Conservation (phyloP, 331 rosid species). For the Cydonia oblonga region DNA sequence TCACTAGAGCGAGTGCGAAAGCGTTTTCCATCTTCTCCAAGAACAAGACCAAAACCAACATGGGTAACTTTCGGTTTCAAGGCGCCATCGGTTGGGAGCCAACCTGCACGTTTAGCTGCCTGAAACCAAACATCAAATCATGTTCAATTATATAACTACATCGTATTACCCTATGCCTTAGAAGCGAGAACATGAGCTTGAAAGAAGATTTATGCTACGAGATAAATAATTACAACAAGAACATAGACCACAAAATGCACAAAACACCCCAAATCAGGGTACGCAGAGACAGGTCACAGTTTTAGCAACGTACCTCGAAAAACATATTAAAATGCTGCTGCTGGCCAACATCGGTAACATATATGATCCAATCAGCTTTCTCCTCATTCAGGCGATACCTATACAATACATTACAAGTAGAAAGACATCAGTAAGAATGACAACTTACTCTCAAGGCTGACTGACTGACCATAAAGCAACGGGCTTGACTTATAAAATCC, state of each 20-base stretch:
- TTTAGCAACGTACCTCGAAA: slow-evolving; percentile 50
- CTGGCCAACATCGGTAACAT: slow-evolving; percentile 95
- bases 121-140: slow-evolving; percentile 26
- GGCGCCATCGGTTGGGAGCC: slow-evolving; percentile 59
- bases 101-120: slow-evolving; percentile 84
- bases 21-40: slow-evolving; percentile 88
- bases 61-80: slow-evolving; percentile 60
- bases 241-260: too few relatives aligned
- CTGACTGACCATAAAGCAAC: neutral
- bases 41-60: slow-evolving; percentile 96
- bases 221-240: too few relatives aligned
- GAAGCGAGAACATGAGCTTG: neutral
- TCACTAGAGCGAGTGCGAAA: slow-evolving; percentile 78
- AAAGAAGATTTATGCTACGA: neutral
- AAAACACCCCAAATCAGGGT: too few relatives aligned
- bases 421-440: slow-evolving; percentile 7
- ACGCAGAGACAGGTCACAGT: neutral
- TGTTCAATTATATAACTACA: slow-evolving; percentile 7
- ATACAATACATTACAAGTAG: slow-evolving; percentile 17
- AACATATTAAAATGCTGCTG: slow-evolving; percentile 91
- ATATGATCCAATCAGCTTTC: slow-evolving; percentile 86
- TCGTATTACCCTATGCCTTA: neutral
- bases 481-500: neutral
- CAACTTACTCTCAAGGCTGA: neutral
- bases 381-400: slow-evolving; percentile 86